These are phyloP conservation scores for Catharanthus roseus DNA, from an alignment of 257 asterid species.

Conservation along the genomic window DNA sequence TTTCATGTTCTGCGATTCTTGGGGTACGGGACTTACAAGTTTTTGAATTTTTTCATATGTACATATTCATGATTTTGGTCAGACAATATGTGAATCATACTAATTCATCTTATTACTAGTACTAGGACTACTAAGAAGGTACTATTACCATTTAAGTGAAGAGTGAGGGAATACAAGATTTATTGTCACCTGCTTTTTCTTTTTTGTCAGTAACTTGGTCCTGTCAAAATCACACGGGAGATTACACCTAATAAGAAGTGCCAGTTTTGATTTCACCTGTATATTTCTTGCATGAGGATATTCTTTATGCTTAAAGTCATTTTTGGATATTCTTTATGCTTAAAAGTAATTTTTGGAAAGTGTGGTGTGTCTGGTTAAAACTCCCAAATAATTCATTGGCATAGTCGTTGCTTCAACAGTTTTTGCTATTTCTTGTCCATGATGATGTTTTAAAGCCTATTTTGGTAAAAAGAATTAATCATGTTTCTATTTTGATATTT, in stretches of 20 bases:
- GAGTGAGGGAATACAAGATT: background rate
- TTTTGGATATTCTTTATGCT: background rate
- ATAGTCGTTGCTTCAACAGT: background rate
- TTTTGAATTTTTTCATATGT: background rate
- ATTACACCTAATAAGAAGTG: background rate
- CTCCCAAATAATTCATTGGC: background rate
- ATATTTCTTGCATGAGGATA: background rate
- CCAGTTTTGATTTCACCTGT: background rate
- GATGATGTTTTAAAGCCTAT: background rate
- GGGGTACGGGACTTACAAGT: background rate
- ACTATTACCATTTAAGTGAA: background rate
- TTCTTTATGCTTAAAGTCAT: background rate
- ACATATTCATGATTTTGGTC: background rate
- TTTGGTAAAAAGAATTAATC: background rate
- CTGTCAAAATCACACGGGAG: background rate
- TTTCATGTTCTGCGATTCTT: background rate
- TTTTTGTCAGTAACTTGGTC: background rate
- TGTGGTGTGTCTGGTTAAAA: background rate
- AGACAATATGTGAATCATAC: background rate
- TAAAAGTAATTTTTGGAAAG: too few relatives aligned
- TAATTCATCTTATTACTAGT: too few relatives aligned
- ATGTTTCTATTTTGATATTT: background rate
- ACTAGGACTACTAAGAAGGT: too few relatives aligned
- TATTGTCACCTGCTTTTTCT: background rate
- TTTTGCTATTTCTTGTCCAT: background rate